These are phyloP conservation scores for Coprinellus micaceus DNA, from an alignment of 768 basidiomycete species.

Conservation along the genomic window DNA sequence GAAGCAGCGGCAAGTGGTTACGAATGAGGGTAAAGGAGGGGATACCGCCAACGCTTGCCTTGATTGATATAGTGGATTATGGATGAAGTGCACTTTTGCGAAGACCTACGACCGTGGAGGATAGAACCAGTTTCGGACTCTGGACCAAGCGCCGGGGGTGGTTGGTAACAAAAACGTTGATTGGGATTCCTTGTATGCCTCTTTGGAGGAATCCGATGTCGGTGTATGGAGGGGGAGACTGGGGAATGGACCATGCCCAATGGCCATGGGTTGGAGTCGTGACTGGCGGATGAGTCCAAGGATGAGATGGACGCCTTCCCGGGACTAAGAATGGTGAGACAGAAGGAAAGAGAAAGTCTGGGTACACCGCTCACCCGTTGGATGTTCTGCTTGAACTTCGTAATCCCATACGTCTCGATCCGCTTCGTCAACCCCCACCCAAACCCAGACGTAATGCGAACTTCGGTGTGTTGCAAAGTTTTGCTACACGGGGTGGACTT, in stretches of 20 bases:
- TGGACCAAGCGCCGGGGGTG: slow-evolving; percentile 12
- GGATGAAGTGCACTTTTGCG: not conserved
- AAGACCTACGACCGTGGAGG: not conserved
- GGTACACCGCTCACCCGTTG: slow-evolving; percentile 52
- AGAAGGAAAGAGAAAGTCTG: slow-evolving; percentile 2
- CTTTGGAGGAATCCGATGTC: too few species aligned
- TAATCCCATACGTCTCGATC: slow-evolving; percentile 83
- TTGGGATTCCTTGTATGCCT: too few species aligned
- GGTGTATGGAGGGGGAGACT: slow-evolving; percentile 9
- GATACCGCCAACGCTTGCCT: not conserved
- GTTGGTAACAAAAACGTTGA: too few species aligned
- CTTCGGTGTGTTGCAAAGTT: slow-evolving; percentile 84
- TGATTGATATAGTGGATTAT: not conserved
- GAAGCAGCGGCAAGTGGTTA: not conserved
- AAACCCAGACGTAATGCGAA: slow-evolving; percentile 80
- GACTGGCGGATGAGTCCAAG: slow-evolving; percentile 77
- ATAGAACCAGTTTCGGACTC: slow-evolving; percentile 14
- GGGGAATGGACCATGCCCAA: slow-evolving; percentile 32
- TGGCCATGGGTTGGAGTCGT: slow-evolving; percentile 56
- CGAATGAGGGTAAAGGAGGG: not conserved
- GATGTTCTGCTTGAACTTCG: slow-evolving; percentile 82
- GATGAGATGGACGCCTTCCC: slow-evolving; percentile 83
- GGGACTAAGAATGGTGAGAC: slow-evolving; percentile 49
- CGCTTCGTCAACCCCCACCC: slow-evolving; percentile 87
- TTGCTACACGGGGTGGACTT: slow-evolving; percentile 39